A percentile compares a stretch with the other conserved stretches of the same genome.
Conservation (phyloP, 2,329 filamentous ascomycete genomes). For the Botrytis tulipae region DNA sequence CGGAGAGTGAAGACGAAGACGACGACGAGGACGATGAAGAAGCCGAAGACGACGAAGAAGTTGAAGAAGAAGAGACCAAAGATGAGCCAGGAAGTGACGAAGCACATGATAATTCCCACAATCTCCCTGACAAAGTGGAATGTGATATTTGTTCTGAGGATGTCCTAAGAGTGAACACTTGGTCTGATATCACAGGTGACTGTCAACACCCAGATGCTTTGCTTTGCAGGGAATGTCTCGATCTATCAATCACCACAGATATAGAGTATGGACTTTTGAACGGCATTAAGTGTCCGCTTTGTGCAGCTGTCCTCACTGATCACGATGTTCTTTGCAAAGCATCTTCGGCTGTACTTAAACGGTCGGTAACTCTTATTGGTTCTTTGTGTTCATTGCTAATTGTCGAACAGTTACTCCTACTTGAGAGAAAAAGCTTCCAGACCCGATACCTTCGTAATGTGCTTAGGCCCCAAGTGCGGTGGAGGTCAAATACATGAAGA, state of each 20-base stretch:
- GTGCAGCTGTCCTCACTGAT: neutral
- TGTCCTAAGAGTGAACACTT: too few relatives aligned
- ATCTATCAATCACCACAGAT: constrained; percentile 4
- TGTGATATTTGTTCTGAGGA: neutral
- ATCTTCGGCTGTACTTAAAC: neutral
- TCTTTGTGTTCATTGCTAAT: neutral
- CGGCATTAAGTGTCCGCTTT: constrained; percentile 13
- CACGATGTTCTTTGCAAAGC: neutral
- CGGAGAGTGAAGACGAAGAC: neutral
- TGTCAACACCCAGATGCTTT: neutral
- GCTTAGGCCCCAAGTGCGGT: constrained; percentile 28
- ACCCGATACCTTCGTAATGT: constrained; percentile 14
- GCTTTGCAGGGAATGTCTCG: neutral
- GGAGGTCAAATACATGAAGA: constrained; percentile 26
- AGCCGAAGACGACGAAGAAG: neutral
- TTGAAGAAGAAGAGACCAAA: neutral
- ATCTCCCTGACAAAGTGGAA: neutral
- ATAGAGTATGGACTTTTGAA: constrained; percentile 2
- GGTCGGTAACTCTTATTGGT: neutral
- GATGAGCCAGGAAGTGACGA: neutral
- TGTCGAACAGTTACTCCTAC: neutral
- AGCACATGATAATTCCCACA: neutral
- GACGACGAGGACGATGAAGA: neutral
- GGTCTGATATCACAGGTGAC: neutral
- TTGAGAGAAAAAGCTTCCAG: constrained; percentile 4